Percentiles rank a stretch among this genome's conserved stretches.
Conservation (phyloP, 352 stramenopile species). For the Saprolegnia diclina region DNA sequence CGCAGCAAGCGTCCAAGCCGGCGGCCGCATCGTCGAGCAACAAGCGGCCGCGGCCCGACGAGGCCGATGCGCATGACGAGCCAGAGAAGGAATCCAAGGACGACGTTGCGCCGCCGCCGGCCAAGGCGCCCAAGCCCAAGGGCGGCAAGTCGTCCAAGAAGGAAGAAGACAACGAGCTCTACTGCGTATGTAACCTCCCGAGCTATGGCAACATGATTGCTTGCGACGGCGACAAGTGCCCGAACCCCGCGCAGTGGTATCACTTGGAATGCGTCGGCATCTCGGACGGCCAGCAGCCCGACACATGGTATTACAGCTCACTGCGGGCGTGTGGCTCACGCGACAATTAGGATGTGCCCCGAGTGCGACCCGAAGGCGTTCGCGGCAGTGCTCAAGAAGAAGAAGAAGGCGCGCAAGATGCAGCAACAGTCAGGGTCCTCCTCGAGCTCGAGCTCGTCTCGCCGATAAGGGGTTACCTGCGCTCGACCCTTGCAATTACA, state of each 20-base stretch:
- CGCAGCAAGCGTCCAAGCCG: constrained; percentile 54
- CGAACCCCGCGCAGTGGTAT: constrained; percentile 84
- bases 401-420: constrained; percentile 51
- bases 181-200: constrained; percentile 81
- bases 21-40: constrained; percentile 30
- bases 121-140: constrained; percentile 11
- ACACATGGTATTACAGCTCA: constrained; percentile 53
- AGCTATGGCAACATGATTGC: constrained; percentile 88
- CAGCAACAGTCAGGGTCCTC: constrained; percentile 8
- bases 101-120: neutral
- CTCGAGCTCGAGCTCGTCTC: neutral
- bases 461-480: neutral
- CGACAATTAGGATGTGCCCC: constrained; percentile 40
- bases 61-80: neutral
- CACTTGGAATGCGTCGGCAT: constrained; percentile 82
- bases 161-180: constrained; percentile 83
- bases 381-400: constrained; percentile 72
- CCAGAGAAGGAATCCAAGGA: constrained; percentile 10
- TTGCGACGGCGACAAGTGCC: constrained; percentile 82
- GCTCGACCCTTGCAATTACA: too few relatives aligned
- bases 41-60: constrained; percentile 27
- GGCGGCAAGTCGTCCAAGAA: constrained; percentile 34
- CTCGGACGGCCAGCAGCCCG: constrained; percentile 66
- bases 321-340: neutral
- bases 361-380: constrained; percentile 82